Conservation (phyloP, 2,329 filamentous ascomycete genomes). For the Dichotomopilus funicola region DNA sequence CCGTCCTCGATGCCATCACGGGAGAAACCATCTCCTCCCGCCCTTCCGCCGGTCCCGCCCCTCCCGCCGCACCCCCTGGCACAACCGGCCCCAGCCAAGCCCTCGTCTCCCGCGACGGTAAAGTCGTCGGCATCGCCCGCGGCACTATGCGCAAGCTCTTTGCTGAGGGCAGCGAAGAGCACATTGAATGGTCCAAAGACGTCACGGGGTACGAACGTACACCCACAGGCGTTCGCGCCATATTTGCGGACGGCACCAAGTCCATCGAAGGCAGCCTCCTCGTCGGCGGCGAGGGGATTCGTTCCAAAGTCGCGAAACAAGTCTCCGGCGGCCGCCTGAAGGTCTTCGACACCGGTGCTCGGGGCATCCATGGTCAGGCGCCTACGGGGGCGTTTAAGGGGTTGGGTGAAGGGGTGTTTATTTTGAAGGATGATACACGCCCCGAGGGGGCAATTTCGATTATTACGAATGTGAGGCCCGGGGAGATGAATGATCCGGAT, state of each 20-base stretch:
- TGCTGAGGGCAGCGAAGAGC: constrained; percentile 47
- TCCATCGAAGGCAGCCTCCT: constrained; percentile 54
- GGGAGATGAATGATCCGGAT: constrained; percentile 52
- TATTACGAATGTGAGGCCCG: constrained; percentile 58
- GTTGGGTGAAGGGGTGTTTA: constrained; percentile 58
- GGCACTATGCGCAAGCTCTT: constrained; percentile 58
- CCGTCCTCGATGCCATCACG: constrained; percentile 45
- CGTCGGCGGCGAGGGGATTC: constrained; percentile 56
- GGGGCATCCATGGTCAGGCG: constrained; percentile 61
- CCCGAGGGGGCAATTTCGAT: constrained; percentile 43
- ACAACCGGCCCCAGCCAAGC: constrained; percentile 20
- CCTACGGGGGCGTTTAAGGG: constrained; percentile 54
- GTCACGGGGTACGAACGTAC: constrained; percentile 55
- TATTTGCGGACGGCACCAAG: constrained; percentile 55
- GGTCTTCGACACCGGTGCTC: constrained; percentile 56
- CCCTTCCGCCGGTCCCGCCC: too few species aligned
- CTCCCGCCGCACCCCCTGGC: constrained; percentile 15
- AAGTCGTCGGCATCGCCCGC: constrained; percentile 55
- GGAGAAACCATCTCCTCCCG: constrained; percentile 34
- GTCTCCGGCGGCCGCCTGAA: constrained; percentile 51
- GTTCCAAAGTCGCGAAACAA: constrained; percentile 54
- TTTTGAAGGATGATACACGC: constrained; percentile 43
- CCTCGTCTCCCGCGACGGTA: constrained; percentile 47
- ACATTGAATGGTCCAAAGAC: constrained; percentile 49
- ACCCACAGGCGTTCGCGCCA: constrained; percentile 44